Percentiles rank a stretch among this genome's conserved stretches.
Conservation (phyloP, 257 asterid species). For the Primulina tabacum region DNA sequence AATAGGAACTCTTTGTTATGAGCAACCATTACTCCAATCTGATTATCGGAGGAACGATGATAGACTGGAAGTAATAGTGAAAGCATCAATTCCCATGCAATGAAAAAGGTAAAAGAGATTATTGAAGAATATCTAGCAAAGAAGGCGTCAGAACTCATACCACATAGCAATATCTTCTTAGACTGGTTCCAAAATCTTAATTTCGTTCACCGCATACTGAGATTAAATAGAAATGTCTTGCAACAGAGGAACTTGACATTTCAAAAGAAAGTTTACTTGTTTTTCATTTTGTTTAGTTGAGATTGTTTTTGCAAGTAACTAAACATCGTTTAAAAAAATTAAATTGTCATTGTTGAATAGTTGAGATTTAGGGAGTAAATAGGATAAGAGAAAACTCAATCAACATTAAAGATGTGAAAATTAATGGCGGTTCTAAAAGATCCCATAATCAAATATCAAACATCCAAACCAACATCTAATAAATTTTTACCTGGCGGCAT, state of each 20-base stretch:
- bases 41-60: not conserved
- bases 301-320: not conserved
- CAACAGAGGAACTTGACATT: not conserved
- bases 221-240: not conserved
- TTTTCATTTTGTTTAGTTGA: not conserved
- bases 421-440: too few species aligned
- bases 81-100: not conserved
- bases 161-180: too few species aligned
- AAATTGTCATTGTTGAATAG: not conserved
- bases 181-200: too few species aligned
- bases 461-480: too few species aligned
- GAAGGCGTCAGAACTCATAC: too few species aligned
- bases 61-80: not conserved
- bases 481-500: too few species aligned
- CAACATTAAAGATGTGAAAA: not conserved
- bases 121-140: too few species aligned
- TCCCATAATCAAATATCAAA: too few species aligned
- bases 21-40: not conserved
- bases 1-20: not conserved
- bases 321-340: not conserved
- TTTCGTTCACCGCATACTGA: too few species aligned
- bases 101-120: not conserved
- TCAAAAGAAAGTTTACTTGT: not conserved
- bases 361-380: not conserved
- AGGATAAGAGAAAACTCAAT: not conserved